Base-by-base conservation (phyloP, 768 basidiomycete species). In the Pleurotus ostreatus region DNA sequence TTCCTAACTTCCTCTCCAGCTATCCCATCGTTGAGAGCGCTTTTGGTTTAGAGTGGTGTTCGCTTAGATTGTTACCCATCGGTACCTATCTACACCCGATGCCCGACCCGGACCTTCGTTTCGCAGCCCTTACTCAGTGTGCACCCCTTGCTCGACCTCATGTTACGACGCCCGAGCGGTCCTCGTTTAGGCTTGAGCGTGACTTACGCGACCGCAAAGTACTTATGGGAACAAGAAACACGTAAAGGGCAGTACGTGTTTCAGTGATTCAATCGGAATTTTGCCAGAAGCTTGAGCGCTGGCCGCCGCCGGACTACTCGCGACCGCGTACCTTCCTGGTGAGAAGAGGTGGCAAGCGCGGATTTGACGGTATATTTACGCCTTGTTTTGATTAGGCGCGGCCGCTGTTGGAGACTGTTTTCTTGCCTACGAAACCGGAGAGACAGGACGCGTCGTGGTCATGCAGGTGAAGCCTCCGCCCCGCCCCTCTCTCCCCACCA, bases 61-160 rank as follows among this genome's bases (percentile, higher is more conserved):
- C 51, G 51, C 51, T 53, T 53, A 43, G 51, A 41, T 53, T 16
- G 48, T 49, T 49, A 41, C 51, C 37, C 51, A 53, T 53, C 51
- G 51, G 51, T 53, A 11, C 51, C 39, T 53, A 53, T 53, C 39
- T 40, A 53, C 18, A 18, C 37, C 51, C 51, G 51, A 53, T 53
- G 51, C 51, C 51, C 51, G 51, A 53, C 51, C 41, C 51, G 51
- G 51, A 37, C 30, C 30, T 34, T 34, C 9, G 8, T 22, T 6
- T 22, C 34, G 30, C 16, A 53, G 39, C 51, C 51, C 51, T 43
- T 37, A 39, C 30, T 34, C 30, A 34, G 41, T 34, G 9, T 18
- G 15, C 16, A 53, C 20, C 51, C 51, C 51, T 53, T 37, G 39
- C 16, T 39, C 41, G 20, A 39, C 51, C 51, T 53, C 51, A 39